A percentile compares a stretch with the other conserved stretches of the same genome.
phyloP scores from a whole-genome alignment of 306 rosid genomes.

The Calophaca sinica region DNA sequence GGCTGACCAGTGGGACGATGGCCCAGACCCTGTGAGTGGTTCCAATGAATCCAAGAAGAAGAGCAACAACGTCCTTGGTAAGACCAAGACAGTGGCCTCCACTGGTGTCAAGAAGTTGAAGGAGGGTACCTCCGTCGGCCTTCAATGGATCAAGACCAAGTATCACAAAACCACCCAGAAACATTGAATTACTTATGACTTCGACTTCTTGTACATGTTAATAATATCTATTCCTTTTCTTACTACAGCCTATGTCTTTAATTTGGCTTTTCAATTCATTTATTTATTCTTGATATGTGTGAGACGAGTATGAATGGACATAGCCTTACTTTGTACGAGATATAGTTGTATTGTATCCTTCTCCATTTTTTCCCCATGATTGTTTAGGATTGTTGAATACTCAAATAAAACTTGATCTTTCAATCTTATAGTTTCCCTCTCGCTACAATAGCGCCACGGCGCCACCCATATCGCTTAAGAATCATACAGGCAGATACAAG shows the following conservation, averaged over 20 bases:
- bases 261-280: constrained; percentile 23
- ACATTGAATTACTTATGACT: background rate
- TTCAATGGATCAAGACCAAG: constrained; percentile 84
- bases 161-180: constrained; percentile 62
- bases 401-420: background rate
- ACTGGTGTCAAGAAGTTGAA: constrained; percentile 76
- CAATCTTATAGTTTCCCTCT: background rate
- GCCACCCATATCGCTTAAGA: too few relatives aligned
- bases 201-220: constrained; percentile 17
- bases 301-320: constrained; percentile 2
- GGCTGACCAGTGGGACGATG: constrained; percentile 87
- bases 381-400: constrained; percentile 17
- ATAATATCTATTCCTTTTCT: background rate
- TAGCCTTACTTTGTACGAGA: background rate
- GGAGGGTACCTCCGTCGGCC: constrained; percentile 68
- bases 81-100: constrained; percentile 79
- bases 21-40: constrained; percentile 49
- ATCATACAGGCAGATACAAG: too few relatives aligned
- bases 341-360: background rate
- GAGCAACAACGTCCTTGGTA: constrained; percentile 49
- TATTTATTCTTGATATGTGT: constrained; percentile 32
- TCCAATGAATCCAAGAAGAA: constrained; percentile 41
- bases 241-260: background rate
- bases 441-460: background rate
- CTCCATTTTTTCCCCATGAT: background rate